phyloP scores from a whole-genome alignment of 2,329 filamentous ascomycete species.

The Ceratocystis smalleyi region DNA sequence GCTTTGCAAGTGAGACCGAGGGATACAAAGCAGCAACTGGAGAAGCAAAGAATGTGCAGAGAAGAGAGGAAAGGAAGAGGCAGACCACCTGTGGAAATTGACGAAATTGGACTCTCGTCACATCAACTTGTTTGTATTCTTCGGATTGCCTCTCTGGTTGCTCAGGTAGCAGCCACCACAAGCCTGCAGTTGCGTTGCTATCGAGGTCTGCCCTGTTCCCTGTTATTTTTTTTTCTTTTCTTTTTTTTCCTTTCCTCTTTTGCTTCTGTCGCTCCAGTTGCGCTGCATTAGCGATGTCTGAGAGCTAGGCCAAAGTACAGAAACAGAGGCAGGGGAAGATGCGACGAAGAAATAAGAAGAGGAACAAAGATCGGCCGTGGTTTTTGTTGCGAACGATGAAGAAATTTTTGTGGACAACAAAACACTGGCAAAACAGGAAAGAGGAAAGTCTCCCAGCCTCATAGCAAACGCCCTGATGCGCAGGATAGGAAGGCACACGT shows the following conservation, averaged over 20 bases:
- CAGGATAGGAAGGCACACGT: not conserved
- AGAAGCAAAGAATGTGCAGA: not conserved
- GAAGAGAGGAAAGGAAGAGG: not conserved
- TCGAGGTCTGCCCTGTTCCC: not conserved
- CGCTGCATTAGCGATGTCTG: too few relatives aligned
- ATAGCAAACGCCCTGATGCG: not conserved
- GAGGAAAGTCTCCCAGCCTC: not conserved
- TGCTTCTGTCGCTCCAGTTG: too few relatives aligned
- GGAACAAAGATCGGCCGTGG: not conserved
- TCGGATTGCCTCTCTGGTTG: not conserved
- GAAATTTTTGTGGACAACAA: not conserved
- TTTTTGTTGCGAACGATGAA: not conserved
- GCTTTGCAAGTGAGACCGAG: constrained; percentile 1
- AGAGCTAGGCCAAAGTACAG: not conserved
- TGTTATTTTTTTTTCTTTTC: not conserved
- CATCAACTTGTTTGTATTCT: not conserved
- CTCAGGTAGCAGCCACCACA: constrained; percentile 6
- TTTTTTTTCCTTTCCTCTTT: not conserved
- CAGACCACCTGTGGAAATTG: not conserved
- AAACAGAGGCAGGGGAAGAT: not conserved
- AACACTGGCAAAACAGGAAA: not conserved
- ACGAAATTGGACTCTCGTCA: not conserved
- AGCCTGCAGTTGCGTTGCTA: not conserved
- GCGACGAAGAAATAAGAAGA: constrained; percentile 4
- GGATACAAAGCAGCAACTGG: not conserved